Conservation (phyloP, 805 yeast genomes). For the Saccharomycopsis malanga region DNA sequence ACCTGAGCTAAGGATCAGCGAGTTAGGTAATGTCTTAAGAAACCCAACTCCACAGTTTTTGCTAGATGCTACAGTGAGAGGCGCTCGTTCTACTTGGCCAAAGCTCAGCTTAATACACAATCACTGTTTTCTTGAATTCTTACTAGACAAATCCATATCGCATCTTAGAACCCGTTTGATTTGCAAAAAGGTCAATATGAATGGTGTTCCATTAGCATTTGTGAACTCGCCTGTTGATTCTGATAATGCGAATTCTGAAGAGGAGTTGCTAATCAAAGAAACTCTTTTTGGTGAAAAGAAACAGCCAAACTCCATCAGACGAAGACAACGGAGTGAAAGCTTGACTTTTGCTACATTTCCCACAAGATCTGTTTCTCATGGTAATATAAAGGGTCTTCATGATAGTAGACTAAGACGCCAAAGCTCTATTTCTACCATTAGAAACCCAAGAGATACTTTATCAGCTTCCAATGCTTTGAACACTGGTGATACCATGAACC, state of each 20-base stretch:
- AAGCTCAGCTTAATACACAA: slow-evolving; percentile 77
- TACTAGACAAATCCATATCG: slow-evolving; percentile 67
- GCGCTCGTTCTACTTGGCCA: slow-evolving; percentile 94
- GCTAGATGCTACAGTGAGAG: slow-evolving; percentile 62
- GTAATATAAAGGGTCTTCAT: slow-evolving; percentile 1
- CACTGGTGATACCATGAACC: neutral
- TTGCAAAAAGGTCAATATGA: slow-evolving; percentile 5
- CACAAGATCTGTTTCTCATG: slow-evolving; percentile 12
- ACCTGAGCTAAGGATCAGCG: slow-evolving; percentile 60
- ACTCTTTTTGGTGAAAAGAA: neutral
- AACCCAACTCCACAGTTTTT: slow-evolving; percentile 81
- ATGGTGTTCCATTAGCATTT: slow-evolving; percentile 9
- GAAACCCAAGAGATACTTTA: neutral
- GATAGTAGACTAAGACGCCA: slow-evolving; percentile 3
- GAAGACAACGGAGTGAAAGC: slow-evolving; percentile 4
- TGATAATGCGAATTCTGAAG: slow-evolving; percentile 1
- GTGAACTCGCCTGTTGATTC: slow-evolving; percentile 16
- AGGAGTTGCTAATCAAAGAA: neutral
- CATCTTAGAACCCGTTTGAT: slow-evolving; percentile 17
- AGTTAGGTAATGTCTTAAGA: slow-evolving; percentile 54
- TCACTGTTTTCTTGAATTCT: slow-evolving; percentile 86
- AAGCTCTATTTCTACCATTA: slow-evolving; percentile 1
- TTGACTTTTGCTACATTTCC: neutral
- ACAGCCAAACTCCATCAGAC: neutral
- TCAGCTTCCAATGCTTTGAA: neutral